Evolutionary conservation across 768 basidiomycete genomes (phyloP), one percentile per base, ranked within the genome.

Genomic region (Lactarius tabidus): DNA sequence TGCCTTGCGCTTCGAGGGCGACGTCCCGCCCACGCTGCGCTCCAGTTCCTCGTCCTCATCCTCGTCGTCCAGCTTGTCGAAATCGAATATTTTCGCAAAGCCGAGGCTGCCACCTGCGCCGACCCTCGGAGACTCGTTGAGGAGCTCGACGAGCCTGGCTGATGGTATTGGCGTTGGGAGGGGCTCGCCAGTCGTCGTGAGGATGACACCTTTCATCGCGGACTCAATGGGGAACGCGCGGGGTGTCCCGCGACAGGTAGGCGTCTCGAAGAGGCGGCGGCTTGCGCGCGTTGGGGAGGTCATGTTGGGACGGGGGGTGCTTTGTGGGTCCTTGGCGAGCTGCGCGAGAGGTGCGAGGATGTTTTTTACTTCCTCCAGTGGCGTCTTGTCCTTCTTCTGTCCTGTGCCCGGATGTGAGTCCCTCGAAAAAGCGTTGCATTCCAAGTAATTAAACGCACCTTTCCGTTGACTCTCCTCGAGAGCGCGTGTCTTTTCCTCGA

Each of bases 71-170:
- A 65, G 72, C 43, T 78, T 79, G 48, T 69, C 68, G 60, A 87
- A 85, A 70, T 91, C 89, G 67, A 91, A 91, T 56, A 91, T 91
- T 74, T 85, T 87, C 10, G 86, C 82, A 71, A 93, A 93, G 70
- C 89, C 85, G 31, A 93, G 79, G 36, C 52, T 66, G 28, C 51
- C 35, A 3, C 85, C 86, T 43, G 89, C 84, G 31, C 29, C 29
- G 53, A 36, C 31, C 66, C 81, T 85, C 0, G 91, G 91, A 9
- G 87, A 87, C 48, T 82, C 80, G 35, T 84, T 80, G 70, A 93
- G 89, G 2, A 36, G 79, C 39, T 82, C 85, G 2, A 82, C 82
- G 0, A 92, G 79, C 70, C 89, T 88, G 0, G 80, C 77, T 0
- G 88, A 48, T 26, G 45, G 88, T 2, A 82, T 79, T 1, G 91